Evolutionary conservation across 2,329 filamentous ascomycete genomes (phyloP).

Genomic region (Aureobasidium pullulans): DNA sequence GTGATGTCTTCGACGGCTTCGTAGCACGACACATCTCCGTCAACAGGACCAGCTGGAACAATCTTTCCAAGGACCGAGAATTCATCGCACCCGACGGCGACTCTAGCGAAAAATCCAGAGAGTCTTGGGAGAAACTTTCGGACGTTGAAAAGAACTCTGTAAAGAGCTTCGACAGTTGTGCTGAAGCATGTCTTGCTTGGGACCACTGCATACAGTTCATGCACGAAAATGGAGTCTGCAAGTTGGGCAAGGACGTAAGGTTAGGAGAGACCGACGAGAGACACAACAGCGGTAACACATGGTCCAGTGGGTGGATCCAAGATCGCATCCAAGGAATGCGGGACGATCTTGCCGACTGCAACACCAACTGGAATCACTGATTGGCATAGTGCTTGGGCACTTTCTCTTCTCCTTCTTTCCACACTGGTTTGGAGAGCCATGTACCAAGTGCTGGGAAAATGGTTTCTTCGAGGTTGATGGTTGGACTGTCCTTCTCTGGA

Average conservation of each 20-base stretch:
- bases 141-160: constrained; percentile 22
- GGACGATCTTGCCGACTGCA: constrained; percentile 20
- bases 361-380: constrained; percentile 20
- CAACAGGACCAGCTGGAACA: constrained; percentile 28
- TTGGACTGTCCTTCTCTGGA: not conserved
- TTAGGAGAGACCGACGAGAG: constrained; percentile 27
- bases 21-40: constrained; percentile 24
- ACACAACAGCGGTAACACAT: constrained; percentile 19
- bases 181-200: constrained; percentile 23
- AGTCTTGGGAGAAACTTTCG: constrained; percentile 19
- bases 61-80: constrained; percentile 25
- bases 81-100: constrained; percentile 19
- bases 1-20: constrained; percentile 28
- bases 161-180: constrained; percentile 23
- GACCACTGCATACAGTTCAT: constrained; percentile 29
- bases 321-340: constrained; percentile 21
- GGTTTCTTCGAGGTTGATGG: not conserved
- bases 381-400: not conserved
- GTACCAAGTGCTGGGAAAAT: constrained; percentile 13
- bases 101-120: constrained; percentile 14
- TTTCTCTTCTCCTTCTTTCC: not conserved
- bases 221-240: constrained; percentile 25
- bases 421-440: not conserved
- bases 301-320: constrained; percentile 27
- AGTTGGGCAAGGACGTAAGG: constrained; percentile 25